Evolutionary conservation across 441 rosid genomes (phyloP), one percentile per base, ranked within the genome.

Genomic region (Euphorbia corollata): DNA sequence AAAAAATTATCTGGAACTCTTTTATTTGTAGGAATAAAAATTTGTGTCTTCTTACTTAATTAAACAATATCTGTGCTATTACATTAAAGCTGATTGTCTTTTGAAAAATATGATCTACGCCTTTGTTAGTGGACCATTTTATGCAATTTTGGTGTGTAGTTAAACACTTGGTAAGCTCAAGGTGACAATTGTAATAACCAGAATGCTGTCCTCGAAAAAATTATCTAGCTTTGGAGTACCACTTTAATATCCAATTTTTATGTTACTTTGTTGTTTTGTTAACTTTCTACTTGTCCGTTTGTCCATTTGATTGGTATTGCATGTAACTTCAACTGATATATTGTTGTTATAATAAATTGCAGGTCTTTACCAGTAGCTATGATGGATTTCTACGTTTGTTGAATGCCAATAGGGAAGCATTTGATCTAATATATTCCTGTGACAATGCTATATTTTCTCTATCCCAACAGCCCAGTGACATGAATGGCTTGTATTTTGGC

Each of bases 361-460:
- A 92, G 93, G 78, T 88, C 45, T 76, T 78, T 62, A 87, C 82
- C 38, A 79, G 94, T 77, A 76, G 91, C 77, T 86, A 88, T 68
- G 83, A 85, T 76, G 98, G 94, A 27, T 80, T 80, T 41, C 63
- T 92, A 36, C 82, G 90, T 38, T 12, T 84, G 67, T 85, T 92
- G 92, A 87, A 87, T 83, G 87, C 68, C 18, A 91, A 87, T 68
- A 88, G 83, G 76, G 84, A 77, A 74, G 79, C 80, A 61, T 90
- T 92, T 69, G 80, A 90, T 82, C 71, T 86, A 48, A 73, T 87
- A 57, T 78, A 86, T 72, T 68, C 79, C 0, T 58, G 79, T 58
- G 84, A 87, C 20, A 69, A 90, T 32, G 24, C 83, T 48, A 78
- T 88, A 70, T 86, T 71, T 75, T 81, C 85, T 18, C 92, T 88